Evolutionary conservation across 805 yeast genomes (phyloP).

Genomic region (Torulaspora microellipsoides): DNA sequence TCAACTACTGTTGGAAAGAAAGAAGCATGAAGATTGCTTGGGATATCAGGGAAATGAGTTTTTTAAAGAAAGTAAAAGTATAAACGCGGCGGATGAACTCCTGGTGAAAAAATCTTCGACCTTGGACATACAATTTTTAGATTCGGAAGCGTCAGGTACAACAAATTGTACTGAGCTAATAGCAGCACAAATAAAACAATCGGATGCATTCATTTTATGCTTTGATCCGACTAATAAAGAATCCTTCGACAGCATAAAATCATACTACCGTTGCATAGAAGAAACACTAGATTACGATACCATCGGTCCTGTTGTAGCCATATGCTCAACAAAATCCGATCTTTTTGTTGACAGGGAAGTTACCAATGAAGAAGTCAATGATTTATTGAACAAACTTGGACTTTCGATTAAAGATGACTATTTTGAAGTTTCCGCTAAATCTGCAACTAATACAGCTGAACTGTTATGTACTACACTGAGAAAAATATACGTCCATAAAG

Average conservation of each 20-base stretch:
- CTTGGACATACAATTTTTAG: slow-evolving; percentile 24
- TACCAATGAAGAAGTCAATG: slow-evolving; percentile 12
- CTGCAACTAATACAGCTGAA: slow-evolving; percentile 17
- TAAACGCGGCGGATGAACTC: neutral
- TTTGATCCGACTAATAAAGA: slow-evolving; percentile 22
- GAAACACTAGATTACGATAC: slow-evolving; percentile 14
- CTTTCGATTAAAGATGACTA: slow-evolving; percentile 13
- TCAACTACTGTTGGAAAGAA: neutral
- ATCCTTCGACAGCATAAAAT: slow-evolving; percentile 20
- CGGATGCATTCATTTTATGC: slow-evolving; percentile 31
- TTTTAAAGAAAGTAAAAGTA: neutral
- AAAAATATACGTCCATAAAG: slow-evolving; percentile 11
- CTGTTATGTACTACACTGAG: slow-evolving; percentile 13
- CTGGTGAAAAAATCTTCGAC: slow-evolving; percentile 3
- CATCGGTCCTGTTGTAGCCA: slow-evolving; percentile 20
- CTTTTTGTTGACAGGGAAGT: slow-evolving; percentile 11
- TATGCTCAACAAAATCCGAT: slow-evolving; percentile 24
- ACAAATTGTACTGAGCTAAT: slow-evolving; percentile 24
- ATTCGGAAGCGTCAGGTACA: slow-evolving; percentile 19
- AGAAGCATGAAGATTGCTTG: neutral
- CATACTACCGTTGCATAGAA: slow-evolving; percentile 20
- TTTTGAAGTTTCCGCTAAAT: slow-evolving; percentile 25
- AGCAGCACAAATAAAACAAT: slow-evolving; percentile 25
- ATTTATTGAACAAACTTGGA: slow-evolving; percentile 15
- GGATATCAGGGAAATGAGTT: neutral